A percentile compares a stretch with the other conserved stretches of the same genome.
These are phyloP conservation scores for Aspergillus baeticus DNA, from an alignment of 495 filamentous ascomycete genomes.

Conservation along the genomic window DNA sequence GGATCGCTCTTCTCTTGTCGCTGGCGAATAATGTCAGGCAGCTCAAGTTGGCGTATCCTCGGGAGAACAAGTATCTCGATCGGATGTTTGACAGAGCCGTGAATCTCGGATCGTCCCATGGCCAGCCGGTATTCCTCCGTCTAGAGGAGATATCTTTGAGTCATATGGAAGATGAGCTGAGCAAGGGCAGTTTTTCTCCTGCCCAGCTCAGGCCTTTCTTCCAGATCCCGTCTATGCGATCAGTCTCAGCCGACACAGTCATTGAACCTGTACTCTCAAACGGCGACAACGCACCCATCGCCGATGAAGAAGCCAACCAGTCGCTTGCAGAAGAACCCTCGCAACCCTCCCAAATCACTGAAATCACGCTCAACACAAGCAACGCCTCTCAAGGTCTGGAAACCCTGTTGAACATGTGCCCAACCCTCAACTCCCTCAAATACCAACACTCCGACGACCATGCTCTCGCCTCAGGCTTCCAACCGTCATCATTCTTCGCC, in stretches of 20 bases:
- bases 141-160: constrained; percentile 25
- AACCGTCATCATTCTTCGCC: constrained; percentile 27
- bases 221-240: constrained; percentile 28
- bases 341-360: constrained; percentile 20
- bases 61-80: constrained; percentile 20
- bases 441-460: constrained; percentile 38
- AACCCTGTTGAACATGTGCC: constrained; percentile 23
- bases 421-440: constrained; percentile 32
- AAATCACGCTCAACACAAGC: constrained; percentile 30
- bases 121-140: constrained; percentile 16
- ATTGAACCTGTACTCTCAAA: constrained; percentile 20
- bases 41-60: constrained; percentile 25
- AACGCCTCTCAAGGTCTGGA: constrained; percentile 31
- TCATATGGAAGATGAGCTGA: constrained; percentile 17
- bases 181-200: constrained; percentile 17
- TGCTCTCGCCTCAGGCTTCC: constrained; percentile 26
- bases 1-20: constrained; percentile 31
- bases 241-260: constrained; percentile 27
- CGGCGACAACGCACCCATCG: neutral
- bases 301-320: neutral
- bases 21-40: constrained; percentile 27
- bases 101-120: constrained; percentile 18
- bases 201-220: constrained; percentile 29
- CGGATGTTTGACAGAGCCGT: constrained; percentile 24
- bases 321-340: neutral